phyloP scores from a whole-genome alignment of 345 rosid genomes.

The Citrus reticulata region DNA sequence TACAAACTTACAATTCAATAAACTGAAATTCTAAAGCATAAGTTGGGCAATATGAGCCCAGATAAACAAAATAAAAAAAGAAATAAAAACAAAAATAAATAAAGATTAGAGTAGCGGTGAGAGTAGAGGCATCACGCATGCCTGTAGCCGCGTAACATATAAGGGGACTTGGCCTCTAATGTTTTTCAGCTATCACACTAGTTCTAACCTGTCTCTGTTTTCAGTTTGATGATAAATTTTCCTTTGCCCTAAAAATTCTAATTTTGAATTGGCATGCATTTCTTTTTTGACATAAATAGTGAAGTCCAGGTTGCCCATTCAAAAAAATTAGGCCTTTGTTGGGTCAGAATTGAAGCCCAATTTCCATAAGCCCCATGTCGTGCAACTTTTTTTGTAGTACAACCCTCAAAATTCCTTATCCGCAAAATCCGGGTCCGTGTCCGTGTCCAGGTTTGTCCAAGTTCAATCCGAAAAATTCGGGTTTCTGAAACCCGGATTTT shows the following conservation, averaged over 20 bases:
- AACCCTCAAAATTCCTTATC: too few relatives aligned
- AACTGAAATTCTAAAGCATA: not conserved
- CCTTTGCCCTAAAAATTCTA: not conserved
- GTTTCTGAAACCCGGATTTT: too few relatives aligned
- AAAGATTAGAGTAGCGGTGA: not conserved
- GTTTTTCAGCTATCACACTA: not conserved
- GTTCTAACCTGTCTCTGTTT: not conserved
- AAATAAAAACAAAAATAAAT: not conserved
- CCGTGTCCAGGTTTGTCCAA: too few relatives aligned
- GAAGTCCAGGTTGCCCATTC: not conserved
- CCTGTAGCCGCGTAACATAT: not conserved
- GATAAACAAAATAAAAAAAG: too few relatives aligned
- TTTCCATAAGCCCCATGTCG: too few relatives aligned
- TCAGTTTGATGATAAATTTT: not conserved
- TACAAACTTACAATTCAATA: not conserved
- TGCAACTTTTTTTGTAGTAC: too few relatives aligned
- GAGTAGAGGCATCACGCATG: not conserved
- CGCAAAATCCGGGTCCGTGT: too few relatives aligned
- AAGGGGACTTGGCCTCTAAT: too few relatives aligned
- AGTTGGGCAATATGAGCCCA: too few relatives aligned
- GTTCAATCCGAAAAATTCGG: too few relatives aligned
- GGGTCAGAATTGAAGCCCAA: too few relatives aligned
- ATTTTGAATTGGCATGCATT: not conserved
- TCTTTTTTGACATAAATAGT: not conserved
- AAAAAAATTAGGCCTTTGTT: too few relatives aligned